Evolutionary conservation across 768 basidiomycete genomes (phyloP).

Genomic region (Chalciporus chontae): DNA sequence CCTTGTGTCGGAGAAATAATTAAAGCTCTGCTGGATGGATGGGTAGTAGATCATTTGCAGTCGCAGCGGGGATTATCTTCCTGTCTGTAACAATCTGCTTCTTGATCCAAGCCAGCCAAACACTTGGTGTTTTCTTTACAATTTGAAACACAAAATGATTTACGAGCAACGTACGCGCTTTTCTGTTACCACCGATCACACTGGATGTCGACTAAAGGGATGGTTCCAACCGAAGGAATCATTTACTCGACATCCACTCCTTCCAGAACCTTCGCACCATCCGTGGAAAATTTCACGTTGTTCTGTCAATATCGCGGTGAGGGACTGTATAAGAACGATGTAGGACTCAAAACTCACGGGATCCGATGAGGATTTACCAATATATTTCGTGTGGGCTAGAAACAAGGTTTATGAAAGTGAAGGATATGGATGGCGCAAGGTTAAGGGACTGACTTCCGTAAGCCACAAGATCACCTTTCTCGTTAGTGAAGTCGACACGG

Average conservation of each 20-base stretch:
- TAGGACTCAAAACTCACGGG: conserved; percentile 27
- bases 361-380: conserved; percentile 60
- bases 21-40: no score
- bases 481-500: conserved; percentile 67
- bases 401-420: conserved; percentile 1
- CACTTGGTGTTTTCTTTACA: no score
- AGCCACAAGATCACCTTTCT: conserved; percentile 66
- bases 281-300: conserved; percentile 75
- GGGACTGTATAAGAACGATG: not conserved
- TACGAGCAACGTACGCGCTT: not conserved
- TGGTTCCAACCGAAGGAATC: no score
- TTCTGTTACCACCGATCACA: no score
- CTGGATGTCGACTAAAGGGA: no score
- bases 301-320: conserved; percentile 39
- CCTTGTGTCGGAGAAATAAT: no score
- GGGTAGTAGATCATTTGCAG: no score
- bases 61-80: no score
- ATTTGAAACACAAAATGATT: no score
- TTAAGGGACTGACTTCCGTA: conserved; percentile 62
- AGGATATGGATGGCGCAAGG: no score
- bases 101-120: no score
- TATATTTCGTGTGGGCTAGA: conserved; percentile 81
- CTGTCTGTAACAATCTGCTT: no score
- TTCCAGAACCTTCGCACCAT: conserved; percentile 69
- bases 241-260: conserved; percentile 33